Evolutionary conservation across 2,329 filamentous ascomycete species (phyloP).

Genomic region (Lachnellula cervina): DNA sequence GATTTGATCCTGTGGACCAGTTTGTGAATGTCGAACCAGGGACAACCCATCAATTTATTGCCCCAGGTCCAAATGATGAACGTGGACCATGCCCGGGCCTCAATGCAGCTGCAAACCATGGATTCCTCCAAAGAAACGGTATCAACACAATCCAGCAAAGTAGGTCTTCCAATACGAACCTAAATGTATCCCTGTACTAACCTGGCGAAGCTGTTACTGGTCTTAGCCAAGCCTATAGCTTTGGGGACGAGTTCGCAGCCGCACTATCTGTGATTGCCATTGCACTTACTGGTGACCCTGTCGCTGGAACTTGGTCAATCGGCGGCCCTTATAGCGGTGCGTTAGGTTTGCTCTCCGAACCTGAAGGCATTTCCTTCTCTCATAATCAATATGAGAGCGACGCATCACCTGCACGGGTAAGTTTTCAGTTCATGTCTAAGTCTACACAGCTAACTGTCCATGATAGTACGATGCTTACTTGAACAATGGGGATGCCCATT

Average conservation of each 20-base stretch:
- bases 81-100: slow-evolving; percentile 25
- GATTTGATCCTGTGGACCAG: slow-evolving; percentile 10
- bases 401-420: slow-evolving; percentile 9
- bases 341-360: slow-evolving; percentile 6
- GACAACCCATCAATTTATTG: slow-evolving; percentile 11
- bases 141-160: slow-evolving; percentile 9
- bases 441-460: background rate
- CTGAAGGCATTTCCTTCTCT: slow-evolving; percentile 5
- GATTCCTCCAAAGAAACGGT: slow-evolving; percentile 28
- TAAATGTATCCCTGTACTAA: background rate
- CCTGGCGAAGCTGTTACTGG: slow-evolving; percentile 5
- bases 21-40: slow-evolving; percentile 14
- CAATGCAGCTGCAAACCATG: slow-evolving; percentile 38
- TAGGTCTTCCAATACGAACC: background rate
- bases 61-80: slow-evolving; percentile 8
- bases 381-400: slow-evolving; percentile 17
- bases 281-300: slow-evolving; percentile 9
- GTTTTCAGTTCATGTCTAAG: background rate
- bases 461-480: slow-evolving; percentile 11
- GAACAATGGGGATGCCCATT: slow-evolving; percentile 8
- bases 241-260: slow-evolving; percentile 8
- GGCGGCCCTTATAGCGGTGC: slow-evolving; percentile 11
- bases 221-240: slow-evolving; percentile 7
- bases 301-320: slow-evolving; percentile 10
- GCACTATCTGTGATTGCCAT: slow-evolving; percentile 9